Evolutionary conservation across 495 filamentous ascomycete species (phyloP).

Genomic region (Lasiosphaeria ovina): DNA sequence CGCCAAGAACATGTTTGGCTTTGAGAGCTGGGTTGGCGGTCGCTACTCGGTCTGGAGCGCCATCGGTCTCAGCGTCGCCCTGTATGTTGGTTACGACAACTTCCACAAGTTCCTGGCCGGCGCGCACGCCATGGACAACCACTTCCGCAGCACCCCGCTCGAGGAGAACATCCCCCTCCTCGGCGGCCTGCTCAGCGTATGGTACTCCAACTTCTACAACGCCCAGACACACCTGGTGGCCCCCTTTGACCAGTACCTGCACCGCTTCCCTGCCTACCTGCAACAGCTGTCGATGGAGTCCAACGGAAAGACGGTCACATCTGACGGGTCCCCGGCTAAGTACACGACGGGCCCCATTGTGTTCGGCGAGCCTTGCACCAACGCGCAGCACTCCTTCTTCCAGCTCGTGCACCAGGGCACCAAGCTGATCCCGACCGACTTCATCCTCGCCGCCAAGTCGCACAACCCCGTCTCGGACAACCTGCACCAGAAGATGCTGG

Average conservation of each 20-base stretch:
- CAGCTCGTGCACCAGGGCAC: conserved; percentile 98
- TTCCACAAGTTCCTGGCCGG: conserved; percentile 95
- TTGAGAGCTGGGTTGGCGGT: conserved; percentile 96
- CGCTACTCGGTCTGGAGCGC: conserved; percentile 98
- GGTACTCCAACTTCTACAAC: conserved; percentile 98
- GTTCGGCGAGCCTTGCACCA: conserved; percentile 97
- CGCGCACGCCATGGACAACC: conserved; percentile 96
- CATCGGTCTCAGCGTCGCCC: conserved; percentile 88
- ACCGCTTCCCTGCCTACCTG: conserved; percentile 97
- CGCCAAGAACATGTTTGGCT: conserved; percentile 97
- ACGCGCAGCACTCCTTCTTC: conserved; percentile 99
- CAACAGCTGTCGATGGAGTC: conserved; percentile 99
- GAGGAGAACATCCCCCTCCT: conserved; percentile 93
- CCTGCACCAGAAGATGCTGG: conserved; percentile 98
- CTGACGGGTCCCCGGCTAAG: conserved; percentile 84
- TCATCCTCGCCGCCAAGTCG: conserved; percentile 90
- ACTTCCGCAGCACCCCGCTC: conserved; percentile 87
- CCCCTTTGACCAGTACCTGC: conserved; percentile 98
- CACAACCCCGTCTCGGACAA: conserved; percentile 93
- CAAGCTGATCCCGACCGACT: conserved; percentile 97
- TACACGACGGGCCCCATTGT: conserved; percentile 93
- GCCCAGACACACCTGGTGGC: conserved; percentile 96
- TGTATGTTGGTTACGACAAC: conserved; percentile 96
- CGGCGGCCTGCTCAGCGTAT: conserved; percentile 90
- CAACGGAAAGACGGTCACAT: conserved; percentile 96